A percentile compares a stretch with the other conserved stretches of the same genome.
Conservation (phyloP, 768 basidiomycete species). For the Russula sp. region DNA sequence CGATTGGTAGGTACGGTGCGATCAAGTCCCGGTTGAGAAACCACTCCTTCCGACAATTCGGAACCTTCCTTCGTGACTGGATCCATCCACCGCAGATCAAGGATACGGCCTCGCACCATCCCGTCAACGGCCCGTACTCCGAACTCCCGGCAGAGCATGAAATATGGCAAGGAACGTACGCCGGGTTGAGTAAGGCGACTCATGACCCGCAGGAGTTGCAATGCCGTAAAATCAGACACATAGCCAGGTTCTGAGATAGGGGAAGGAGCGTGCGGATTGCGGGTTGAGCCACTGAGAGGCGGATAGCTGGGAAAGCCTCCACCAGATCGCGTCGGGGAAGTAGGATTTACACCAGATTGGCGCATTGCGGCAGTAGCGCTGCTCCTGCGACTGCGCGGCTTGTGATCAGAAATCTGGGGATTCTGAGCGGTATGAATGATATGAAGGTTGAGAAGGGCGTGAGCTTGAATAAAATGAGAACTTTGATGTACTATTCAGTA, state of each 20-base stretch:
- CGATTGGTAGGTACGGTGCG: constrained; percentile 32
- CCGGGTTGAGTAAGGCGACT: constrained; percentile 65
- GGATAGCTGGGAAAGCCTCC: constrained; percentile 41
- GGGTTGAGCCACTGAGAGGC: constrained; percentile 35
- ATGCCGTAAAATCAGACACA: constrained; percentile 67
- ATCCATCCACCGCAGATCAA: constrained; percentile 77
- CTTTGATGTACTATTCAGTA: constrained; percentile 60
- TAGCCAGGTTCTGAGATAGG: constrained; percentile 44
- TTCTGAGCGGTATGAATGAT: constrained; percentile 80
- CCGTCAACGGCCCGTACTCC: constrained; percentile 82
- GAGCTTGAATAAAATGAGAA: constrained; percentile 83
- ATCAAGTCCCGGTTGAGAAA: constrained; percentile 31
- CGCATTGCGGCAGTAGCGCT: constrained; percentile 32
- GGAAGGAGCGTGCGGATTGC: constrained; percentile 32
- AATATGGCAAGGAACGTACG: constrained; percentile 68
- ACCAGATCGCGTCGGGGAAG: constrained; percentile 33
- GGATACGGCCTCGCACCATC: constrained; percentile 73
- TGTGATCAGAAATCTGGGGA: constrained; percentile 35
- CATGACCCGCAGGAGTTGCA: constrained; percentile 81
- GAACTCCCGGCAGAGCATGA: constrained; percentile 77
- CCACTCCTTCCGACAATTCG: constrained; percentile 34
- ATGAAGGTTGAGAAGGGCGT: constrained; percentile 78
- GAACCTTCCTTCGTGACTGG: constrained; percentile 55
- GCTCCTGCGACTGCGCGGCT: constrained; percentile 32
- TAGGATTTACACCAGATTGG: constrained; percentile 30